phyloP scores from a whole-genome alignment of 768 basidiomycete species.

The Kwoniella pini region DNA sequence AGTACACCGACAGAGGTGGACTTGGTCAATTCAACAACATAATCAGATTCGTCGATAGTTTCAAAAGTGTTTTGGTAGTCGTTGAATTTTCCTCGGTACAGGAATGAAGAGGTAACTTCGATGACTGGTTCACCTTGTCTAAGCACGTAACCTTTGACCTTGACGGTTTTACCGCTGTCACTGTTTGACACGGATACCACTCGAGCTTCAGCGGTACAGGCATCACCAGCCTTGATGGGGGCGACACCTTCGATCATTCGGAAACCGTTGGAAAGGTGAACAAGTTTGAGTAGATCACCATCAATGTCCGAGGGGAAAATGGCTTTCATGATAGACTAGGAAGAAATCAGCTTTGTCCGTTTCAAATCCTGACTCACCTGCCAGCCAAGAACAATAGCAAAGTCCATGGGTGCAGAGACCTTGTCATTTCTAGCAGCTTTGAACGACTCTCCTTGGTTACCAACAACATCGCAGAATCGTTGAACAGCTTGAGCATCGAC shows the following conservation, averaged over 20 bases:
- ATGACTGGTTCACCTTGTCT: constrained; percentile 79
- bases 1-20: constrained; percentile 86
- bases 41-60: constrained; percentile 83
- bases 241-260: constrained; percentile 75
- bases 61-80: constrained; percentile 98
- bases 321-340: constrained; percentile 95
- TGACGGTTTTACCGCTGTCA: constrained; percentile 87
- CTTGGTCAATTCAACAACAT: constrained; percentile 70
- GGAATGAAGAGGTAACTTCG: constrained; percentile 91
- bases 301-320: constrained; percentile 92
- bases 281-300: constrained; percentile 91
- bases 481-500: constrained; percentile 77
- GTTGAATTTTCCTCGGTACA: constrained; percentile 90
- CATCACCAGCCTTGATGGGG: constrained; percentile 78
- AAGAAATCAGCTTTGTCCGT: not conserved
- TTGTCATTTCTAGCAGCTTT: constrained; percentile 68
- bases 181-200: constrained; percentile 87
- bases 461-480: constrained; percentile 79
- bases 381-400: constrained; percentile 98
- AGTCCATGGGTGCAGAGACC: constrained; percentile 94
- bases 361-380: constrained; percentile 64
- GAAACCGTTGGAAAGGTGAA: constrained; percentile 97
- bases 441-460: constrained; percentile 89
- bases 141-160: constrained; percentile 62
- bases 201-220: constrained; percentile 83